A percentile compares a stretch with the other conserved stretches of the same genome.
Conservation (phyloP, 225 moss, liverwort and hornwort species). For the Physcomitrellopsis africana region DNA sequence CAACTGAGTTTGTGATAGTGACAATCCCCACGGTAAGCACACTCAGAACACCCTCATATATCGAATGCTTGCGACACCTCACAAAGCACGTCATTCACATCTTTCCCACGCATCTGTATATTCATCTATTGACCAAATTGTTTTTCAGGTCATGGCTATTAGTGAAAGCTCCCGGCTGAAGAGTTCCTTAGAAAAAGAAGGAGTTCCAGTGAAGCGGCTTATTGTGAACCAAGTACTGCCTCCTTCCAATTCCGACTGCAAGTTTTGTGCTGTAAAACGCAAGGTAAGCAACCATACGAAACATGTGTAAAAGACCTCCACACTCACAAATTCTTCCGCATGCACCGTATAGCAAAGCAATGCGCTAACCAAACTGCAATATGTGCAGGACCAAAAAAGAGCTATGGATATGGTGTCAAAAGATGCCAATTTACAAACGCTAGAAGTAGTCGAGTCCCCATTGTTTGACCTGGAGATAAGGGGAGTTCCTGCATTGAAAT, state of each 20-base stretch:
- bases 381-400: constrained; percentile 79
- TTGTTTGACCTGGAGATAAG: constrained; percentile 89
- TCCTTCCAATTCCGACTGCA: constrained; percentile 85
- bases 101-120: background rate
- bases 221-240: constrained; percentile 90
- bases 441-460: constrained; percentile 76
- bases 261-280: constrained; percentile 88
- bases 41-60: background rate
- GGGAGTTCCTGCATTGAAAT: constrained; percentile 84
- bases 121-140: constrained; percentile 3
- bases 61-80: background rate
- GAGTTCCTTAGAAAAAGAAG: constrained; percentile 78
- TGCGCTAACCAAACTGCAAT: background rate
- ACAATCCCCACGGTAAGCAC: constrained; percentile 83
- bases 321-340: too few relatives aligned
- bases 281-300: constrained; percentile 53
- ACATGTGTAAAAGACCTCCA: background rate
- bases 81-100: background rate
- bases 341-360: too few relatives aligned
- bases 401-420: constrained; percentile 71
- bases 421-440: constrained; percentile 58
- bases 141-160: constrained; percentile 82
- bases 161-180: constrained; percentile 85
- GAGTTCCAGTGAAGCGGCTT: constrained; percentile 82
- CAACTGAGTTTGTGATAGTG: constrained; percentile 93